These are phyloP conservation scores for Podochytrium sp. DNA, from an alignment of 192 early-diverging fungal genomes.

Conservation along the genomic window DNA sequence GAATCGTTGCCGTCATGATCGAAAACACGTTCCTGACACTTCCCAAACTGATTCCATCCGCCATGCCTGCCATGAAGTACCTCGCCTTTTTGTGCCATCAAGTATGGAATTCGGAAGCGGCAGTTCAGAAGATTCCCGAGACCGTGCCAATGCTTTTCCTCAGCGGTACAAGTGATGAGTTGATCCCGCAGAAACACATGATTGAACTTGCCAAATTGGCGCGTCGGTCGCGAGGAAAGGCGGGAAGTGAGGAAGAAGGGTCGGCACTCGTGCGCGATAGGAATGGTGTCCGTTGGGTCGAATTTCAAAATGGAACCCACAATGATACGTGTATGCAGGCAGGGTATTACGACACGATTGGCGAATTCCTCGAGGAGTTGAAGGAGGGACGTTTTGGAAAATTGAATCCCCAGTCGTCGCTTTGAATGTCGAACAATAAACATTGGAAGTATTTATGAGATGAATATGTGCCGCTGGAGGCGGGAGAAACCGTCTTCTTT, in stretches of 20 bases:
- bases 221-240: conserved; percentile 30
- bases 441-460: too few relatives aligned
- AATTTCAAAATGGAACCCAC: conserved; percentile 85
- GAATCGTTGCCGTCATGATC: conserved; percentile 81
- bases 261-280: neutral
- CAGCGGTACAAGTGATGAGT: conserved; percentile 80
- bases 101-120: conserved; percentile 81
- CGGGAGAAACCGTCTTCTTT: too few relatives aligned
- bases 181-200: conserved; percentile 92
- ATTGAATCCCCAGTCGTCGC: too few relatives aligned
- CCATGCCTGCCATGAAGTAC: conserved; percentile 75
- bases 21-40: conserved; percentile 92
- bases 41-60: conserved; percentile 85
- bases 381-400: neutral
- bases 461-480: too few relatives aligned
- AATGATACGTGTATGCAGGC: conserved; percentile 88
- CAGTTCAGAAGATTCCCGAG: conserved; percentile 62
- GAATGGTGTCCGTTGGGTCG: conserved; percentile 37
- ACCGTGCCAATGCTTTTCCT: conserved; percentile 79
- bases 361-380: neutral
- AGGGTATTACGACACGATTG: conserved; percentile 74
- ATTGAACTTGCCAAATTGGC: conserved; percentile 66
- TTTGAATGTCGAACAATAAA: too few relatives aligned
- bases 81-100: conserved; percentile 85
- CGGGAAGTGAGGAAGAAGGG: conserved; percentile 45